Base-by-base conservation (phyloP, 2,329 filamentous ascomycete species). In the Botrytis fabae region DNA sequence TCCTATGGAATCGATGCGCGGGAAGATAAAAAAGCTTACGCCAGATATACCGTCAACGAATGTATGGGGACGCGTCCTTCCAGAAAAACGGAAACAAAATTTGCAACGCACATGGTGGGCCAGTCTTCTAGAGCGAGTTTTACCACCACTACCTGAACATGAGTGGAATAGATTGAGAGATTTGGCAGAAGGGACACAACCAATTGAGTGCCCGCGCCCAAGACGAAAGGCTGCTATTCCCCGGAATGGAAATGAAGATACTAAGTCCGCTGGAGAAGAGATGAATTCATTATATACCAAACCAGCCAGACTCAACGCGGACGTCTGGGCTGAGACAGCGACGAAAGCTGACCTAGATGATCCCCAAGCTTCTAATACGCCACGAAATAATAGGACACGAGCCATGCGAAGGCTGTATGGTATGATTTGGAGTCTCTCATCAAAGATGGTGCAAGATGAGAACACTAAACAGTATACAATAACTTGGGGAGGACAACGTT, bases 131-230 rank as follows among this genome's bases (percentile, higher is more conserved):
- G 79, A 83, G 20, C 86, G 85, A 73, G 75, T 89, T 10, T 81
- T 88, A 76, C 86, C 88, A n/a, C 89, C 89, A 0, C 73, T 91
- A 25, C 83, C 84, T 10, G 81, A 79, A 42, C 81, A 82, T 28
- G 87, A 91, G 77, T 91, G 88, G 88, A 83, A 90, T 22, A 78
- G 84, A 22, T 80, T 91, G n/a, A 80, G 80, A n/a, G 80, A 81
- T 38, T 76, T 91, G 51, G 83, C 83, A 4, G 75, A 77, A 12
- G 88, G 80, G 22, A 68, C 32, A 16, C 61, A 76, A 42, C 74
- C 72, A 40, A 28, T 77, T 18, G 73, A 76, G 42, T 28, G 63
- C 28, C 48, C 51, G 32, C 75, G 73, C 22, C 61, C 69, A 35
- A 75, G 74, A n/a, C 76, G 79, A 20, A 83, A 54, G 69, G 40